Evolutionary conservation across 139 green algal species (phyloP), one percentile per base, ranked within the genome.

Genomic region (Volvox africanus): DNA sequence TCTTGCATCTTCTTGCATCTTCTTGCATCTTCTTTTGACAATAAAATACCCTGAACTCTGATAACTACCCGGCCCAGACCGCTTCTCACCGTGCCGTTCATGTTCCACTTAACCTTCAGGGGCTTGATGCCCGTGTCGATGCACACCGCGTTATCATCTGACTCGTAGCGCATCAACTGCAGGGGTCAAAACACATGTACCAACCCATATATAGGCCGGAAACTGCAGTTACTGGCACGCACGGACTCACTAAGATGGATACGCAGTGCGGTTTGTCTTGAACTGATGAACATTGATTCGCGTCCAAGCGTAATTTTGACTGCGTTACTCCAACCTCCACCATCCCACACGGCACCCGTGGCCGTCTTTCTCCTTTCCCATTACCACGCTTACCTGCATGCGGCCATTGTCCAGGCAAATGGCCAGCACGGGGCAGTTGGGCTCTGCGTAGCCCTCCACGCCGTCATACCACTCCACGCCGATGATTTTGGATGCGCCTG

Each of bases 391-490:
- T 30, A 89, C 83, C 83, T 89, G 96, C 92, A 98, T 93, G 36
- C 94, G 93, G 19, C 96, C 96, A 79, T 97, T 97, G 86, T 96
- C 94, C 88, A 97, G 90, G 89, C 92, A 96, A 16, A 98, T 81
- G 22, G 94, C 95, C 81, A 98, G 94, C 83, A 94, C 92, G 0
- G 96, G 94, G 86, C 92, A 96, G 92, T 95, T 94, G 82, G 95
- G 92, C 91, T 97, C 95, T 13, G 86, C 82, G 83, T 94, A 95
- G 69, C 95, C 96, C 80, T 95, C 82, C 61, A 94, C 82, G 32
- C 96, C 96, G 62, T 96, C 93, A 90, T 98, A 97, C 96, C 96
- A 98, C 71, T 98, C 95, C n/a, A 97, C 76, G 14, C 93, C 96
- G 5, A 97, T 92, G 36, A 98, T 94, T 14, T 93, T 91, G 92